A percentile compares a stretch with the other conserved stretches of the same genome.
Evolutionary conservation across 805 yeast species (phyloP).

Genomic region (Yamadazyma olivae): DNA sequence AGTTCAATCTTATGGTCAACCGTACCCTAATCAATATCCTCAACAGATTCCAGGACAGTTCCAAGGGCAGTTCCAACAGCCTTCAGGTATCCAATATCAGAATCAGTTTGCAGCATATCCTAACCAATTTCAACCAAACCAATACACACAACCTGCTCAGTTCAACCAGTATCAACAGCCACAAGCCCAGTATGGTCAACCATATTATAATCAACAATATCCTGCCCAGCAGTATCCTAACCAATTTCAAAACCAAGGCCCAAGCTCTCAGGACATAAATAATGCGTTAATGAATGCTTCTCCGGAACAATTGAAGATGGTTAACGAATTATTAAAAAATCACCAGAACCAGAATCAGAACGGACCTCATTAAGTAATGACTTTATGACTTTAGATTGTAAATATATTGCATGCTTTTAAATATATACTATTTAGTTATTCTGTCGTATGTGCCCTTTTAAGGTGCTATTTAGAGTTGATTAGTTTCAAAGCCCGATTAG

Average conservation of each 20-base stretch:
- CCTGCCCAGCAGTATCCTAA: conserved; percentile 5
- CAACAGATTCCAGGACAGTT: background rate
- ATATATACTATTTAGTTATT: no score
- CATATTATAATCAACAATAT: background rate
- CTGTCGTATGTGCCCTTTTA: no score
- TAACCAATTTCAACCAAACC: conserved; percentile 8
- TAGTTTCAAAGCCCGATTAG: conserved; percentile 21
- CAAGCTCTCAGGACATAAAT: conserved; percentile 2
- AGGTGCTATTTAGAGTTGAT: no score
- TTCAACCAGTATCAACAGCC: conserved; percentile 3
- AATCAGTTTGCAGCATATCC: conserved; percentile 2
- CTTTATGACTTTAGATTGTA: no score
- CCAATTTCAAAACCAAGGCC: conserved; percentile 12
- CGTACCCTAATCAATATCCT: conserved; percentile 10
- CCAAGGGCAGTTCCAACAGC: background rate
- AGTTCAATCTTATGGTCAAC: conserved; percentile 8
- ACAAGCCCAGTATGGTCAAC: conserved; percentile 5
- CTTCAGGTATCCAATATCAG: no score
- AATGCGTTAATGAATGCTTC: conserved; percentile 14
- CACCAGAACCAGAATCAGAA: conserved; percentile 11
- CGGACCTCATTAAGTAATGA: no score
- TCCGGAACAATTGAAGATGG: conserved; percentile 23
- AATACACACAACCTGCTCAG: conserved; percentile 7
- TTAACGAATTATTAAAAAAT: conserved; percentile 20
- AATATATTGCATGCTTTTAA: no score